Base-by-base conservation (phyloP, 352 stramenopile genomes). In the Blastocystis hominis region DNA sequence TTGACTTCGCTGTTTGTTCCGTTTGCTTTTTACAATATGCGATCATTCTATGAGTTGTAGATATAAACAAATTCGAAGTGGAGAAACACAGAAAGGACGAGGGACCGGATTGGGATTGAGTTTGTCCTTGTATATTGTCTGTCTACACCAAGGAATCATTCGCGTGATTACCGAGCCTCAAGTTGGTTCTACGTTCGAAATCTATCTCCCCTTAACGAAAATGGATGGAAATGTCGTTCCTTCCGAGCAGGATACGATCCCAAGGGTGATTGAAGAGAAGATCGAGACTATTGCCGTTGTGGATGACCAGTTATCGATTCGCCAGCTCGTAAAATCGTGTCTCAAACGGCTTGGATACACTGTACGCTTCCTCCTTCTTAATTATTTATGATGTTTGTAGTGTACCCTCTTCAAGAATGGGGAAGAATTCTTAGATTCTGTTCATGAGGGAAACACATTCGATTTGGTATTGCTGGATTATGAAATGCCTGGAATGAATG, bases 401-500 rank as follows among this genome's bases (percentile, higher is more conserved):
- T 78, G 55, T 78, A 78, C 24, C 13, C n/a, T 44, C n/a, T 78
- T 78, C 68, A 76, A 38, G 13, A 78, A 66, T 70, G 68, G 68
- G 53, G 42, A 69, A 0, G 68, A 78, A 36, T 36, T 75, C n/a
- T n/a, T 78, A 10, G 9, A 78, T n/a, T 76, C 42, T 10, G 15
- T 78, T 40, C 68, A 30, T 10, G 9, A 38, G 24, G 42, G 30
- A 66, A 34, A 13, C 53, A 15, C 10, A 75, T 69, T 44, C 36
- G 68, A 78, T 66, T 38, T 78, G 24, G 53, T 70, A 44, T n/a
- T 78, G 10, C 42, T 78, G 10, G 68, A 78, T 75, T 78, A 78
- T 78, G 68, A 78, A 70, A 78, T 78, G 68, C 68, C 68, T 62
- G 68, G 30, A 66, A 66, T 78, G 36, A 78, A 78, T 78, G 68